These are phyloP conservation scores for Herpetospermum pedunculosum DNA, from an alignment of 306 rosid genomes.

Conservation along the genomic window DNA sequence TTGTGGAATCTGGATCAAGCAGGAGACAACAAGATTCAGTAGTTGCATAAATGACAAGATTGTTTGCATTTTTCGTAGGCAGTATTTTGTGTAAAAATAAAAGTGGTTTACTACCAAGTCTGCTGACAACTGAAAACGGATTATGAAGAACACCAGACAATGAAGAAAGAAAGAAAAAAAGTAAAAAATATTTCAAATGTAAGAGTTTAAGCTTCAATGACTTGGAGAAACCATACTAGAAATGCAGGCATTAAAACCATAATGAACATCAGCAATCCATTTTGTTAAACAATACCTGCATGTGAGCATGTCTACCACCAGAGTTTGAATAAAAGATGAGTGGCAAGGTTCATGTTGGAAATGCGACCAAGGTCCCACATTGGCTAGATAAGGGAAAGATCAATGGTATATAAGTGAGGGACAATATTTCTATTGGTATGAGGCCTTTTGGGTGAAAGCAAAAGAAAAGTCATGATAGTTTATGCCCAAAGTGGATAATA, in stretches of 20 bases:
- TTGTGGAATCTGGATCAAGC: constrained; percentile 69
- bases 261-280: background rate
- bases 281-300: background rate
- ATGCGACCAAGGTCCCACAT: too few species aligned
- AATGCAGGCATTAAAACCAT: background rate
- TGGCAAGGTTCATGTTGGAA: background rate
- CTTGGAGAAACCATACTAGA: background rate
- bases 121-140: background rate
- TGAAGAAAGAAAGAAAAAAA: background rate
- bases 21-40: constrained; percentile 21
- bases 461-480: too few species aligned
- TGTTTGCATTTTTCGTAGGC: background rate
- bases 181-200: background rate
- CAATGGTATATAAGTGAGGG: too few species aligned
- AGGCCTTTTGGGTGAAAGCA: too few species aligned
- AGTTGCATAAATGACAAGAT: constrained; percentile 14
- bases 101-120: background rate
- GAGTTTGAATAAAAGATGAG: background rate
- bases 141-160: background rate
- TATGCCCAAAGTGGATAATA: too few species aligned
- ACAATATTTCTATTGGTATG: too few species aligned
- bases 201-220: background rate
- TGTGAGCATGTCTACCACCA: background rate
- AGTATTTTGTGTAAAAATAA: background rate
- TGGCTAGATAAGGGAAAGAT: too few species aligned